A percentile compares a stretch with the other conserved stretches of the same genome.
Conservation (phyloP, 2,329 filamentous ascomycete genomes). For the Madurella fahalii region DNA sequence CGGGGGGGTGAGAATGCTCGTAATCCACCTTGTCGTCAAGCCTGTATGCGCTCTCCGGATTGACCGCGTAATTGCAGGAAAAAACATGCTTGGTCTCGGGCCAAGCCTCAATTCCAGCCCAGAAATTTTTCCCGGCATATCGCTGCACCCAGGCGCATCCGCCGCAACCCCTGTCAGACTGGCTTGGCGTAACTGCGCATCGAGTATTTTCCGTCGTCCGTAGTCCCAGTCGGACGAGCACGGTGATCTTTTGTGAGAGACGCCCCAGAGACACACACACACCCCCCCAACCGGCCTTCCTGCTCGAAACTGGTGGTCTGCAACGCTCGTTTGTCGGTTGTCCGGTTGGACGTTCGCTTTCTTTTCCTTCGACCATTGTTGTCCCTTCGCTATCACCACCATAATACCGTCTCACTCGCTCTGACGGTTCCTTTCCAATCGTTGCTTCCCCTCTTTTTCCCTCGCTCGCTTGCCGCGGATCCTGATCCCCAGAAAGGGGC, state of each 20-base stretch:
- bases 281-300: slow-evolving; percentile 4
- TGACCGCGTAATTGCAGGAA: slow-evolving; percentile 2
- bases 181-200: slow-evolving; percentile 15
- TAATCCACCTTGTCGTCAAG: too few species aligned
- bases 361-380: slow-evolving; percentile 9
- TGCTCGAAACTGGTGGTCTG: slow-evolving; percentile 6
- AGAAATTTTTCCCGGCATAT: slow-evolving; percentile 25
- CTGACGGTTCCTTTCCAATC: slow-evolving; percentile 43
- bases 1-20: too few species aligned
- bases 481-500: slow-evolving; percentile 16
- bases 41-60: too few species aligned
- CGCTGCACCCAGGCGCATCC: slow-evolving; percentile 15
- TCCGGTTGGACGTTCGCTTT: slow-evolving; percentile 3
- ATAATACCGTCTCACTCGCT: slow-evolving; percentile 50
- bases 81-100: neutral
- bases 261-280: neutral
- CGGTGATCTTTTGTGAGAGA: slow-evolving; percentile 20
- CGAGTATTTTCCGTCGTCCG: slow-evolving; percentile 5
- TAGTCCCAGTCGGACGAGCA: slow-evolving; percentile 8
- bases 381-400: slow-evolving; percentile 9
- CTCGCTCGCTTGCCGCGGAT: neutral
- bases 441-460: slow-evolving; percentile 29
- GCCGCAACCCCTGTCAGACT: slow-evolving; percentile 7
- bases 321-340: slow-evolving; percentile 12
- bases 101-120: slow-evolving; percentile 20